Evolutionary conservation across 2,329 filamentous ascomycete species (phyloP).

Genomic region (Penicillium hesseltinei): DNA sequence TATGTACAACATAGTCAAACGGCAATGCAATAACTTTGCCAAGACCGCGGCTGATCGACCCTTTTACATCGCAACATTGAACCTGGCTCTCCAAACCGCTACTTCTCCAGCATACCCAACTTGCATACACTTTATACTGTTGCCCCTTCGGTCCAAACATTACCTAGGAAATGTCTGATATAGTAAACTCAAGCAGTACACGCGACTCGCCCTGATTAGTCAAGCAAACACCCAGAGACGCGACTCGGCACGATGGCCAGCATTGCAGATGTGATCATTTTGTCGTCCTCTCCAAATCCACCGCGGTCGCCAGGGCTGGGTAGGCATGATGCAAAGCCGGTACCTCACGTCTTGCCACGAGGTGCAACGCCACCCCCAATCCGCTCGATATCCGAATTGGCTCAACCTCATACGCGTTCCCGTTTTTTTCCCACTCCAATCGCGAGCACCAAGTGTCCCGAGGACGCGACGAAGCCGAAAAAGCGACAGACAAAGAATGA

Average conservation of each 20-base stretch:
- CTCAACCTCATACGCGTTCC: slow-evolving; percentile 24
- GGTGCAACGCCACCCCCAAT: slow-evolving; percentile 27
- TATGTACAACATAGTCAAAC: slow-evolving; percentile 1
- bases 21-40: slow-evolving; percentile 26
- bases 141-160: neutral
- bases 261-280: slow-evolving; percentile 37
- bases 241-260: slow-evolving; percentile 37
- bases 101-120: neutral
- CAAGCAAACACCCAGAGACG: slow-evolving; percentile 3
- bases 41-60: slow-evolving; percentile 27
- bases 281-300: slow-evolving; percentile 44
- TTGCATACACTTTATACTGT: neutral
- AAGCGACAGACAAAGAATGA: slow-evolving; percentile 14
- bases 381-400: slow-evolving; percentile 28
- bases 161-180: neutral
- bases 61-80: neutral
- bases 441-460: neutral
- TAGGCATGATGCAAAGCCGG: slow-evolving; percentile 13
- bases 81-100: neutral
- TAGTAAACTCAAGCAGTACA: neutral
- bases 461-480: slow-evolving; percentile 12
- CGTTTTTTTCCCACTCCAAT: slow-evolving; percentile 25
- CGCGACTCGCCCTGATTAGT: neutral
- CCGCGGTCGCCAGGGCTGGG: slow-evolving; percentile 32
- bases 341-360: slow-evolving; percentile 20